phyloP scores from a whole-genome alignment of 108 stramenopile genomes.

The Nannochloropsis salina region DNA sequence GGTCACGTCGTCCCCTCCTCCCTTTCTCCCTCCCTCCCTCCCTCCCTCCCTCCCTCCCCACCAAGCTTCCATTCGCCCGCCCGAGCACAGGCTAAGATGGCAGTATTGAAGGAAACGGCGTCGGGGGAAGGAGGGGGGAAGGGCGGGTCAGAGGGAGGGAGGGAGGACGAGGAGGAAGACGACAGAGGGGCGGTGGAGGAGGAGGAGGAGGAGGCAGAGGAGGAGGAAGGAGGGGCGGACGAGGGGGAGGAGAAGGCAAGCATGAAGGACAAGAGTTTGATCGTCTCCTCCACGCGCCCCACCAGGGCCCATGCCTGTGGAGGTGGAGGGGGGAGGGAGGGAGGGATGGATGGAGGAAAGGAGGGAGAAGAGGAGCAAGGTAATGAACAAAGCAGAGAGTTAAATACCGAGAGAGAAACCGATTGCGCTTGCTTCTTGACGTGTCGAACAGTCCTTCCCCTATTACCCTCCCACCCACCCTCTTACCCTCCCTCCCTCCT shows the following conservation, averaged over 20 bases:
- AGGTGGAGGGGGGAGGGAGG: neutral
- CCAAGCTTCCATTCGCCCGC: neutral
- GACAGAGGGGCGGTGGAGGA: no score
- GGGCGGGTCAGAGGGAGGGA: no score
- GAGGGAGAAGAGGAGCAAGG: no score
- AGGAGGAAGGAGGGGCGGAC: neutral
- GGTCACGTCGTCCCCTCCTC: neutral
- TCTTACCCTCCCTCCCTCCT: neutral
- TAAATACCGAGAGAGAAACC: no score
- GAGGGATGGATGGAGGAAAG: neutral
- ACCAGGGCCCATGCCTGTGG: neutral
- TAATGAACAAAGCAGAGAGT: no score
- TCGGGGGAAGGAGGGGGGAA: neutral
- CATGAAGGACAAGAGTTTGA: neutral
- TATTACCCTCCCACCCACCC: neutral
- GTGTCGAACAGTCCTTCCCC: neutral
- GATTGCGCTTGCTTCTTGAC: no score
- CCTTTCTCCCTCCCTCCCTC: neutral
- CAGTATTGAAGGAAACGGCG: neutral
- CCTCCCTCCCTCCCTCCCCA: neutral
- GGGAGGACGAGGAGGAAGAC: no score
- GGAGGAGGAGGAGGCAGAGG: neutral
- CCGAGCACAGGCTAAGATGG: neutral
- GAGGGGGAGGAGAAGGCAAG: neutral
- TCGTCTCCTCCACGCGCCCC: neutral